Evolutionary conservation across 2,329 filamentous ascomycete genomes (phyloP), one percentile per base, ranked within the genome.

Genomic region (Aureobasidium mangrovei): DNA sequence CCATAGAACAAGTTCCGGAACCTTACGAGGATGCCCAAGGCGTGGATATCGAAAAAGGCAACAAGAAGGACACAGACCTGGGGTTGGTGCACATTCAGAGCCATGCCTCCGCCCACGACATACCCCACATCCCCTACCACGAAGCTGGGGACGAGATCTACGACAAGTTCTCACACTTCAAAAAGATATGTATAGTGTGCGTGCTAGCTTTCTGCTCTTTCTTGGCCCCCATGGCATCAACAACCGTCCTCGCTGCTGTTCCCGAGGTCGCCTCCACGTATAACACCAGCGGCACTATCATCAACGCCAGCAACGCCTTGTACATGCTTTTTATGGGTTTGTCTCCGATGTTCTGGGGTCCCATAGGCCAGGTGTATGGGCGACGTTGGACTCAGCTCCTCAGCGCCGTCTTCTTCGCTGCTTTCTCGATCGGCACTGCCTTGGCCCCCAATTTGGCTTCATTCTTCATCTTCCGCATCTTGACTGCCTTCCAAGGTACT

Each of bases 121-220:
- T 61, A 26, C 55, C 53, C 18, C 60, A 61, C 36, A 60, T 65
- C 31, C 54, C 59, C 18, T 65, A 69, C 33, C 72, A 68, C 58
- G 73, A 77, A 56, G 60, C 65, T 40, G 72, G 74, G 53, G 77
- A 79, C 35, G 75, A 77, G 42, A 70, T 80, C 57, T 91, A 90
- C 71, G 77, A 84, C 61, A 77, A 77, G 18, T 77, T 90, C 57
- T 77, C 83, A 0, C 68, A 70, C 3, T 70, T 72, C 12, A 78
- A 83, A 39, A 93, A 91, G 68, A 65, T 76, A 2, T 63, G 82
- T 57, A 86, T 91, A 51, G 83, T 89, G 12, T 72, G 74, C 7
- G 77, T 90, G 4, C 70, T 91, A 51, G 84, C 85, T 0, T 87
- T 84, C 64, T 89, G 85, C 69, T 82, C 84, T 28, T 88, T 91